Conservation (phyloP, 768 basidiomycete species). For the Leccinum variicolor region DNA sequence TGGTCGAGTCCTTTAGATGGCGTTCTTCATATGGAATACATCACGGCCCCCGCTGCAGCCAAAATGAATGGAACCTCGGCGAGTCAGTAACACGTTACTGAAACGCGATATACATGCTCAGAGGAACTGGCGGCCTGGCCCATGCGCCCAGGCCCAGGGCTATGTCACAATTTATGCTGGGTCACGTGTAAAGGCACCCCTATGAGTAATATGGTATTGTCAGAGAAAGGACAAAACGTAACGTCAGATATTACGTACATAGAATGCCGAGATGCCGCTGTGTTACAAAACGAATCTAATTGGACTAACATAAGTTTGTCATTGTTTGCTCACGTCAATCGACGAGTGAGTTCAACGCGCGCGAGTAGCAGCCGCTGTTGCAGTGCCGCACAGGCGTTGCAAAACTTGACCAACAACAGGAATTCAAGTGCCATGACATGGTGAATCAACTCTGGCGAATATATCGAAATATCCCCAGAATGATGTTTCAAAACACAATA, state of each 20-base stretch:
- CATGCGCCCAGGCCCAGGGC: no score
- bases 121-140: no score
- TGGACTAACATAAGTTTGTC: background rate
- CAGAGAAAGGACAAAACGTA: no score
- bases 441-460: background rate
- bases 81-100: background rate
- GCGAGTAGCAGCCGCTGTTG: background rate
- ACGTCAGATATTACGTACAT: no score
- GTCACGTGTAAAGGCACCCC: background rate
- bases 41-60: background rate
- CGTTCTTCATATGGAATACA: background rate
- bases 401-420: background rate
- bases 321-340: conserved; percentile 1
- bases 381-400: background rate
- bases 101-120: background rate
- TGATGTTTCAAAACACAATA: background rate
- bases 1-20: background rate
- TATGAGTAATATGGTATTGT: background rate
- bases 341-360: background rate
- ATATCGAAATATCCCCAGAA: background rate
- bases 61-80: conserved; percentile 1
- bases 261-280: conserved; percentile 2
- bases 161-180: background rate
- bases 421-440: background rate
- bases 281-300: background rate